These are phyloP conservation scores for Ceratocystis variospora DNA, from an alignment of 2,329 filamentous ascomycete species.

Conservation along the genomic window DNA sequence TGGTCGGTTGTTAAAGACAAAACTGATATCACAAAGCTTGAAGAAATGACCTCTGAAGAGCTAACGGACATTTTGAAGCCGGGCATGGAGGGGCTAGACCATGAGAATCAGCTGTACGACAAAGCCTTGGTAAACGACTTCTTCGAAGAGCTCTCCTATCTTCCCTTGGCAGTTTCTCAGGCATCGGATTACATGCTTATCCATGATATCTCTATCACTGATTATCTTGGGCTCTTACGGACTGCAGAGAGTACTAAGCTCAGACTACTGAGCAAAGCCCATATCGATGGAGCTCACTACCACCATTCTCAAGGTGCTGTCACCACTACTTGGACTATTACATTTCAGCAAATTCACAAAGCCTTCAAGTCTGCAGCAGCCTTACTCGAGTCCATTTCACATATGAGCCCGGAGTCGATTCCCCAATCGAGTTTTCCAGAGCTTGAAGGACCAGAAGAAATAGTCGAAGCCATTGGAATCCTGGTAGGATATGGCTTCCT, in stretches of 20 bases:
- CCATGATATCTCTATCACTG: not conserved
- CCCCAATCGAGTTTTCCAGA: not conserved
- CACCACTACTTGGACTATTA: not conserved
- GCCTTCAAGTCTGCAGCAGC: not conserved
- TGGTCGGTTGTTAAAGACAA: not conserved
- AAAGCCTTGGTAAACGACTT: not conserved
- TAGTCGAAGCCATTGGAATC: not conserved
- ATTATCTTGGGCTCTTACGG: not conserved
- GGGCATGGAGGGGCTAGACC: too few relatives aligned
- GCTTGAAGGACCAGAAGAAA: not conserved
- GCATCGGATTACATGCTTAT: conserved; percentile 18
- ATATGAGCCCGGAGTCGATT: not conserved
- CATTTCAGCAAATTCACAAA: not conserved
- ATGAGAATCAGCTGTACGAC: not conserved
- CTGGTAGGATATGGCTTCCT: not conserved
- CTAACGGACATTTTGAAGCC: not conserved
- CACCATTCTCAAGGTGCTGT: not conserved
- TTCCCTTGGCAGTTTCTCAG: conserved; percentile 20
- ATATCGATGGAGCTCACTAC: not conserved
- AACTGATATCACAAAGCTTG: not conserved
- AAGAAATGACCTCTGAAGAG: not conserved
- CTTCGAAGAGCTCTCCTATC: conserved; percentile 7
- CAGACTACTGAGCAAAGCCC: not conserved
- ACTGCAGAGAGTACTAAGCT: not conserved
- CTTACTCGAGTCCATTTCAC: not conserved